Percentiles rank a stretch among this genome's conserved stretches.
Conservation (phyloP, 2,329 filamentous ascomycete genomes). For the Penicillium janthinellum region DNA sequence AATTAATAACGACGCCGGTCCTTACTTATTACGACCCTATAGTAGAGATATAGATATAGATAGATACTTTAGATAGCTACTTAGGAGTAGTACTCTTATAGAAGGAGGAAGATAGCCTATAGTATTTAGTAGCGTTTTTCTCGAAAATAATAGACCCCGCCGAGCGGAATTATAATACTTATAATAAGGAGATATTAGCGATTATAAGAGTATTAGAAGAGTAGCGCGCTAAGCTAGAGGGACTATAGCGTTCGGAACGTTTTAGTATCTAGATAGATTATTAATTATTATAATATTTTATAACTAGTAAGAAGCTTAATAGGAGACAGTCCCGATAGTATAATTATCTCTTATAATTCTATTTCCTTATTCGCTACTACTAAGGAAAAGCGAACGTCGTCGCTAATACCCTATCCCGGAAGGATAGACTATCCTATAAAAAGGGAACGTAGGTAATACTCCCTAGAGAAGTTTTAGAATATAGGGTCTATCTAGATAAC, state of each 20-base stretch:
- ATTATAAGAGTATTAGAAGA: too few relatives aligned
- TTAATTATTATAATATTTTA: neutral
- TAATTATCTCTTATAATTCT: neutral
- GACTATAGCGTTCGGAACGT: neutral
- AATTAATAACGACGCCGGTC: too few relatives aligned
- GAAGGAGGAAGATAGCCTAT: too few relatives aligned
- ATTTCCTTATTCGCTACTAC: neutral
- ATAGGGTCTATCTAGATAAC: neutral
- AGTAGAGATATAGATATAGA: too few relatives aligned
- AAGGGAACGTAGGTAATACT: neutral
- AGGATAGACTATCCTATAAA: neutral
- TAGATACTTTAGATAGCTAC: too few relatives aligned
- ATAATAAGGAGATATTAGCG: too few relatives aligned
- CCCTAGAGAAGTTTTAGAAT: neutral
- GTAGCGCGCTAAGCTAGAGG: neutral
- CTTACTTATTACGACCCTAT: too few relatives aligned
- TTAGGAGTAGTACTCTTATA: too few relatives aligned
- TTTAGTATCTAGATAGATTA: neutral
- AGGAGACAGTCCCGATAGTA: neutral
- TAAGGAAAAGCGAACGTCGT: neutral
- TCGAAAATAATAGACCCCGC: too few relatives aligned
- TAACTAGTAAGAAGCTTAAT: neutral
- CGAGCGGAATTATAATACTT: too few relatives aligned
- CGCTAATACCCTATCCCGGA: neutral
- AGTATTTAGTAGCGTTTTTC: too few relatives aligned